These are phyloP conservation scores for Tetrahymena malaccensis DNA, from an alignment of 73 alveolate genomes.

Conservation along the genomic window DNA sequence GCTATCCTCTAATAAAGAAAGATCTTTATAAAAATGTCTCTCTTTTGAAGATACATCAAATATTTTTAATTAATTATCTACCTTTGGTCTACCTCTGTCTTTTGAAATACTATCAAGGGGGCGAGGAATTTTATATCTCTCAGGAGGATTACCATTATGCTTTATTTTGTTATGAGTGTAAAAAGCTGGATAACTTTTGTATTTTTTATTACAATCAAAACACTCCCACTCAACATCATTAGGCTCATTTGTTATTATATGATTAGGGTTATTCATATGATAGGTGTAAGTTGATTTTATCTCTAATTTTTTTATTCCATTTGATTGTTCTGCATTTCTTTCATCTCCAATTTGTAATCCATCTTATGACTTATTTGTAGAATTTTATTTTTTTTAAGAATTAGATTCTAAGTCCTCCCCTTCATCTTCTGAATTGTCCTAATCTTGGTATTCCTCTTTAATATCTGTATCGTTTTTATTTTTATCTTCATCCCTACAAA, in stretches of 20 bases:
- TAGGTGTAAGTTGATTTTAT: neutral
- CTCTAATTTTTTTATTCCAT: neutral
- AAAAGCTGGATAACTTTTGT: neutral
- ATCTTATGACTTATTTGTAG: neutral
- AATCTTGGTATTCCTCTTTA: neutral
- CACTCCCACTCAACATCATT: neutral
- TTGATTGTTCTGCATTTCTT: neutral
- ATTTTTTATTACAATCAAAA: neutral
- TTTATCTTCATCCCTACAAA: neutral
- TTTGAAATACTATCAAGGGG: neutral
- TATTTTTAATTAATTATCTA: neutral
- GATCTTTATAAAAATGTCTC: too few species aligned
- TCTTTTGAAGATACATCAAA: too few species aligned
- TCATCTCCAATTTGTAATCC: neutral
- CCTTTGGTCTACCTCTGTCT: neutral
- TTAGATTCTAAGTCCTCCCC: neutral
- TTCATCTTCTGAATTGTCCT: neutral
- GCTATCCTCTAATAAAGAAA: too few species aligned
- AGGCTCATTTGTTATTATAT: neutral
- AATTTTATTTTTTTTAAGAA: neutral
- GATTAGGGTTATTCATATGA: neutral
- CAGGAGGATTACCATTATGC: neutral
- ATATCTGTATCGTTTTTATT: neutral
- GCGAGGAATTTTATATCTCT: neutral
- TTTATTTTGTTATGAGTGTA: neutral